A percentile compares a stretch with the other conserved stretches of the same genome.
Conservation (phyloP, 1,284 basidiomycete species). For the Rhizopogon parksii region DNA sequence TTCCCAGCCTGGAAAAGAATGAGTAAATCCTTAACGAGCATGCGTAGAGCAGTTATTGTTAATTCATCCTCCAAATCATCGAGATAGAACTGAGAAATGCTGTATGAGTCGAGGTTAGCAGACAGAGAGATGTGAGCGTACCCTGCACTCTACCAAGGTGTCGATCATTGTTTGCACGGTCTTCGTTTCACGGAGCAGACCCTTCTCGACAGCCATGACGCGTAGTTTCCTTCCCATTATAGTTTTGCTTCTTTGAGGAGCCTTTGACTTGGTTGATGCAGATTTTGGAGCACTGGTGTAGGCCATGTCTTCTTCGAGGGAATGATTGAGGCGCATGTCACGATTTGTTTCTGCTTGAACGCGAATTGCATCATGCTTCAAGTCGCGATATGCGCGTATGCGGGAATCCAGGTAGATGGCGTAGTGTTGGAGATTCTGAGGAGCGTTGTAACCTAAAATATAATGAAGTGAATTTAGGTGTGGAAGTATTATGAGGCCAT, state of each 20-base stretch:
- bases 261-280: slow-evolving; percentile 24
- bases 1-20: slow-evolving; percentile 96
- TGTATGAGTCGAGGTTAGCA: not conserved
- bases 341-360: slow-evolving; percentile 88
- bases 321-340: slow-evolving; percentile 61
- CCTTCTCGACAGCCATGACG: slow-evolving; percentile 93
- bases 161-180: slow-evolving; percentile 88
- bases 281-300: slow-evolving; percentile 23
- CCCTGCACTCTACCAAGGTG: slow-evolving; percentile 79
- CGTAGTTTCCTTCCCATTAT: slow-evolving; percentile 79
- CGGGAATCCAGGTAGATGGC: slow-evolving; percentile 86
- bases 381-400: slow-evolving; percentile 83
- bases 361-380: slow-evolving; percentile 90
- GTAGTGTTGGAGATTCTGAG: slow-evolving; percentile 83
- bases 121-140: slow-evolving; percentile 28
- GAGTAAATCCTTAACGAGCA: slow-evolving; percentile 96
- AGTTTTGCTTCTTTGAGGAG: slow-evolving; percentile 62
- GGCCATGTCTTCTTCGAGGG: slow-evolving; percentile 49
- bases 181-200: slow-evolving; percentile 87
- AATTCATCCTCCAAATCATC: slow-evolving; percentile 92
- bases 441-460: slow-evolving; percentile 68
- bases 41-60: slow-evolving; percentile 81
- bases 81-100: slow-evolving; percentile 70
- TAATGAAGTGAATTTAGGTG: slow-evolving; percentile 6
- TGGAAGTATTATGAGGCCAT: slow-evolving; percentile 14